Evolutionary conservation across 2,329 filamentous ascomycete genomes (phyloP).

Genomic region (Fusarium nanum): DNA sequence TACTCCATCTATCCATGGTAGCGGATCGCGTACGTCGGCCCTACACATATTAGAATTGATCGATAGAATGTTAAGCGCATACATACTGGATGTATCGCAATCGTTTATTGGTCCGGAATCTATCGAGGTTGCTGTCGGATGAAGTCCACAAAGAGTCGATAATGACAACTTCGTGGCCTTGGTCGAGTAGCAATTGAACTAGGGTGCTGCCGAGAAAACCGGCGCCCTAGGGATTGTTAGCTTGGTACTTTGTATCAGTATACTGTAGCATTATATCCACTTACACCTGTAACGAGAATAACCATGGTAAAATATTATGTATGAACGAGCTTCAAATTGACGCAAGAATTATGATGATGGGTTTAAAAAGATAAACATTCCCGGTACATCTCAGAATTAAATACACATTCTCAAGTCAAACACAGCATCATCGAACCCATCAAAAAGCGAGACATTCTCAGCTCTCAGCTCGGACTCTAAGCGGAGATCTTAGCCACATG

Average conservation of each 20-base stretch:
- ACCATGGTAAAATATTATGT: background rate
- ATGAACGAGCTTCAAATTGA: background rate
- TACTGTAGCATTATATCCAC: background rate
- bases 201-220: constrained; percentile 39
- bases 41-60: background rate
- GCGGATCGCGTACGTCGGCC: constrained; percentile 30
- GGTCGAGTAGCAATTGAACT: constrained; percentile 25
- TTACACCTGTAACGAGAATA: constrained; percentile 32
- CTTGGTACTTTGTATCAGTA: background rate
- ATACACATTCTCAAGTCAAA: background rate
- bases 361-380: background rate
- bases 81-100: constrained; percentile 28
- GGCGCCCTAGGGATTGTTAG: constrained; percentile 24
- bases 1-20: constrained; percentile 26
- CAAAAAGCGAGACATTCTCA: constrained; percentile 1
- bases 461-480: constrained; percentile 16
- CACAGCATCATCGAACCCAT: constrained; percentile 7
- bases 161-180: constrained; percentile 29
- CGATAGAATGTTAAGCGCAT: rapidly evolving
- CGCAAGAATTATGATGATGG: too few species aligned
- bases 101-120: constrained; percentile 10
- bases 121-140: constrained; percentile 23
- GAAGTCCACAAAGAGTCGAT: constrained; percentile 39
- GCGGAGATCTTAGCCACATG: constrained; percentile 12
- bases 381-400: background rate